These are phyloP conservation scores for Podaxis sp. DNA, from an alignment of 768 basidiomycete genomes.

Conservation along the genomic window DNA sequence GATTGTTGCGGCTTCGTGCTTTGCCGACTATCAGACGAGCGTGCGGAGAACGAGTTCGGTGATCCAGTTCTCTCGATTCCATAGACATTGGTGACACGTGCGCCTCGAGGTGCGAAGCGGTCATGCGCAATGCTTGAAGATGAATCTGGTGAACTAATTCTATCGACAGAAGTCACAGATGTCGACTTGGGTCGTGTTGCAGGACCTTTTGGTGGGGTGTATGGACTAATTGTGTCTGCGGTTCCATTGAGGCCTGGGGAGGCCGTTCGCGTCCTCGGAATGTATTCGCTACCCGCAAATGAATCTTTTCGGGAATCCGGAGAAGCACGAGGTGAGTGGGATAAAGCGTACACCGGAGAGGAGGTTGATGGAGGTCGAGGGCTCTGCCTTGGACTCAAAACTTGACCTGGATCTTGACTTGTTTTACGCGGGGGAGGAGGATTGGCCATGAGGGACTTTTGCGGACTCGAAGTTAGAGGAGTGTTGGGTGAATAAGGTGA, in stretches of 20 bases:
- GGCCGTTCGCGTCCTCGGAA: background rate
- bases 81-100: constrained; percentile 17
- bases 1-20: constrained; percentile 13
- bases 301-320: background rate
- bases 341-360: background rate
- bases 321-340: background rate
- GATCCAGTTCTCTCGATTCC: constrained; percentile 27
- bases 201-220: constrained; percentile 5
- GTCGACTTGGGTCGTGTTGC: background rate
- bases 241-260: background rate
- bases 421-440: background rate
- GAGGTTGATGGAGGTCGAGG: background rate
- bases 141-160: background rate
- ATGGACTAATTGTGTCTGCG: background rate
- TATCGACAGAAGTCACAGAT: background rate
- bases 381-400: background rate
- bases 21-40: constrained; percentile 22
- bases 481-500: background rate
- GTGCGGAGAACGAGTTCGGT: constrained; percentile 20
- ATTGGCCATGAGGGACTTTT: background rate
- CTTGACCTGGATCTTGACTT: background rate
- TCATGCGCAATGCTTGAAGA: constrained; percentile 17
- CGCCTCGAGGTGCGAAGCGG: constrained; percentile 31
- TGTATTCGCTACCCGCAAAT: background rate
- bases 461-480: background rate